Evolutionary conservation across 768 basidiomycete genomes (phyloP), one percentile per base, ranked within the genome.

Genomic region (Rhodotorula taiwanensis): DNA sequence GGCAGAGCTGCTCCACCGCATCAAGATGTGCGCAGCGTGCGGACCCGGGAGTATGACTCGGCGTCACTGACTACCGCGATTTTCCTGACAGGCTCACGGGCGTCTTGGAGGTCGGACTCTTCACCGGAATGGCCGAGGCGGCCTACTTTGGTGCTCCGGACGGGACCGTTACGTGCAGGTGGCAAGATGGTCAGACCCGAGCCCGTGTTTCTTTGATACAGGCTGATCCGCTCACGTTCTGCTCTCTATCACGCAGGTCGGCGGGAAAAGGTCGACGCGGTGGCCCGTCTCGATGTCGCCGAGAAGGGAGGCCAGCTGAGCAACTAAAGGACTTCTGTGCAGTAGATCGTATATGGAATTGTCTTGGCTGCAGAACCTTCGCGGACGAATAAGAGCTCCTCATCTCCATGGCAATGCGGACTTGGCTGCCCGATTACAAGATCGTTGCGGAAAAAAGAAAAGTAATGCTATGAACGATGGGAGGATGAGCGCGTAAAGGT

Each of bases 41-140:
- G 4, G n/a, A n/a, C n/a, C n/a, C n/a, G n/a, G n/a, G n/a, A n/a
- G n/a, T n/a, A n/a, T n/a, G n/a, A n/a, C 23, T 13, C 41, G 8
- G 2, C 42, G 16, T 1, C 4, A 5, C 52, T 45, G 21, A 50
- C 33, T 21, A 16, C 8, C 25, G 13, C 18, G 4, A 7, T 13
- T 23, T 18, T 2, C 2, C 13, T 5, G 3, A 53, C 58, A 83
- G 94, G 82, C 80, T 98, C 63, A 98, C 94, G 5, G 95, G 95
- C 50, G 90, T 97, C 28, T 89, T 98, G n/a, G 95, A 99, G 76
- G 95, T 97, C 39, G 95, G 95, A 1, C 76, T 99, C n/a, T 98
- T 99, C 79, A 92, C 89, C 74, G 80, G 84, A 57, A 86, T 95
- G 81, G 92, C 88, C 8, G 83, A 85, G 74, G 92, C 92, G 1